Evolutionary conservation across 75 land plant species (phyloP).

Genomic region (Pinus tabuliformis): DNA sequence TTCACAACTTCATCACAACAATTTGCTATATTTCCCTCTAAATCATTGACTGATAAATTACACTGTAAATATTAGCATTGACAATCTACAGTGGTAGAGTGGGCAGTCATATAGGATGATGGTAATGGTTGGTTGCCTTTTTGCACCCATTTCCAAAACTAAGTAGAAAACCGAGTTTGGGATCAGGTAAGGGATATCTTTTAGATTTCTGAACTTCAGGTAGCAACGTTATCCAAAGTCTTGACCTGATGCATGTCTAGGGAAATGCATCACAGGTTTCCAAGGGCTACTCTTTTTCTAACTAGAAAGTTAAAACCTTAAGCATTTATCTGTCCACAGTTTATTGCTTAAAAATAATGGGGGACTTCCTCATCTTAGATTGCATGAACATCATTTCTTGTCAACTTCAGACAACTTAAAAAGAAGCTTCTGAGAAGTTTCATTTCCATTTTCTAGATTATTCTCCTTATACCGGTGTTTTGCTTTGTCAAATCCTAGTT

Average conservation of each 20-base stretch:
- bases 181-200: neutral
- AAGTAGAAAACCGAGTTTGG: no score
- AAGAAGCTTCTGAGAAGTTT: no score
- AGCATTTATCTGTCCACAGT: no score
- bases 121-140: neutral
- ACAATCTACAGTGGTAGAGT: neutral
- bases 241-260: neutral
- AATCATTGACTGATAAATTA: neutral
- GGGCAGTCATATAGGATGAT: neutral
- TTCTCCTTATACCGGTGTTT: no score
- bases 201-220: neutral
- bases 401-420: no score
- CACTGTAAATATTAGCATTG: neutral
- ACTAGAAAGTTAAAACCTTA: neutral
- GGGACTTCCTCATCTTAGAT: no score
- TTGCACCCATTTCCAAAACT: no score
- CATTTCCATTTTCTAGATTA: no score
- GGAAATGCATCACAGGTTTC: neutral
- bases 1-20: neutral
- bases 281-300: neutral
- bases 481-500: no score
- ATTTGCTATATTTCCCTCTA: neutral
- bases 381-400: no score
- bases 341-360: no score
- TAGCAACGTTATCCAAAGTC: neutral